Evolutionary conservation across 2,329 filamentous ascomycete species (phyloP).

Genomic region (Colletotrichum sp.): DNA sequence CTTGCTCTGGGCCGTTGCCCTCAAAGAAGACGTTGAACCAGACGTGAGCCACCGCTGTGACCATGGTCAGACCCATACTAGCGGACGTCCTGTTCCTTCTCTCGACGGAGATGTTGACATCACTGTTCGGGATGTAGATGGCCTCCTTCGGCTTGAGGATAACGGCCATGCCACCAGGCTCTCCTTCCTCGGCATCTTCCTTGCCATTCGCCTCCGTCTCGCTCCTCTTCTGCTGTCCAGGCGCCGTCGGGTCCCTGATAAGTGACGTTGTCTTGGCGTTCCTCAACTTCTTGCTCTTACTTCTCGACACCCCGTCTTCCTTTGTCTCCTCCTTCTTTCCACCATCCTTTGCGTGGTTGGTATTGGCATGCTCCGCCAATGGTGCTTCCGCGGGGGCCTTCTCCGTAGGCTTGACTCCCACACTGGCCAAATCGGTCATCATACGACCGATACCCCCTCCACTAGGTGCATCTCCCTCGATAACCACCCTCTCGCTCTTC

Average conservation of each 20-base stretch:
- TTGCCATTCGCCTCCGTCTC: background rate
- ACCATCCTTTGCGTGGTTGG: conserved; percentile 18
- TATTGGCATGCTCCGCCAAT: conserved; percentile 30
- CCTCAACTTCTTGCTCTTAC: conserved; percentile 22
- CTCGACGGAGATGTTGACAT: conserved; percentile 91
- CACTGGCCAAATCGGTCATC: conserved; percentile 58
- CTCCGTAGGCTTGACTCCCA: conserved; percentile 32
- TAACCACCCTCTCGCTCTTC: conserved; percentile 72
- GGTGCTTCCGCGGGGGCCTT: conserved; percentile 42
- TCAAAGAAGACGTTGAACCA: conserved; percentile 99
- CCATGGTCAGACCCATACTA: conserved; percentile 83
- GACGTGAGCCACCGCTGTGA: conserved; percentile 90
- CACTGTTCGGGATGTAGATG: conserved; percentile 77
- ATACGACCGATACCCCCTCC: conserved; percentile 54
- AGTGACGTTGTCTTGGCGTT: conserved; percentile 35
- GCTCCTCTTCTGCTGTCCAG: conserved; percentile 4
- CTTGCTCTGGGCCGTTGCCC: conserved; percentile 73
- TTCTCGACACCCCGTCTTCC: conserved; percentile 11
- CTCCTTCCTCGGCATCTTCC: conserved; percentile 24
- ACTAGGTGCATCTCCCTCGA: conserved; percentile 61
- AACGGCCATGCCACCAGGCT: conserved; percentile 72
- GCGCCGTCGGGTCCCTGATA: conserved; percentile 25
- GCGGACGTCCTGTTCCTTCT: conserved; percentile 80
- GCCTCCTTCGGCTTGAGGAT: conserved; percentile 76
- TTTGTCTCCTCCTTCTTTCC: conserved; percentile 5